These are phyloP conservation scores for Endoconidiophora laricicola DNA, from an alignment of 2,329 filamentous ascomycete genomes.

Conservation along the genomic window DNA sequence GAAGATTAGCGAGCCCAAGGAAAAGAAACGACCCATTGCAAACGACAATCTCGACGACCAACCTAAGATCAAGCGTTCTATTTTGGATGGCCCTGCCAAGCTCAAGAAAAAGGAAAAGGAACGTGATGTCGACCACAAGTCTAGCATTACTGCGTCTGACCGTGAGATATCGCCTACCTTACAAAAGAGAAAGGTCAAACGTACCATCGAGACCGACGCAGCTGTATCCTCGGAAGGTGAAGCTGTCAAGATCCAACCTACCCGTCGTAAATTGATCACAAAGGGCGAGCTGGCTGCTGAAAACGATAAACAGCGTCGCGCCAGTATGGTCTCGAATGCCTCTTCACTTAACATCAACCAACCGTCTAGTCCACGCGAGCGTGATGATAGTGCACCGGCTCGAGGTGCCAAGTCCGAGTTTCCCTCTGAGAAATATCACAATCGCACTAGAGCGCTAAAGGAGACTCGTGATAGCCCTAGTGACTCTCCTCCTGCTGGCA, in stretches of 20 bases:
- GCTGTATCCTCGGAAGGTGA: constrained; percentile 40
- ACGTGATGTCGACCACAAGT: constrained; percentile 23
- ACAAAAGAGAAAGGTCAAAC: constrained; percentile 36
- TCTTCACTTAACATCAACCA: constrained; percentile 32
- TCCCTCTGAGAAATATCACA: constrained; percentile 30
- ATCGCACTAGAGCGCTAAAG: constrained; percentile 43
- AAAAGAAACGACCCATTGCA: constrained; percentile 31
- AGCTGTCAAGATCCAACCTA: constrained; percentile 42
- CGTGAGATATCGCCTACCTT: constrained; percentile 34
- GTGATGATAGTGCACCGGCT: constrained; percentile 26
- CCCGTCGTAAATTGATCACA: constrained; percentile 45
- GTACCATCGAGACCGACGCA: constrained; percentile 35
- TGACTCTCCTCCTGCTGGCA: constrained; percentile 34
- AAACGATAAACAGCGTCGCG: constrained; percentile 31
- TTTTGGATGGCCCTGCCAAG: constrained; percentile 21
- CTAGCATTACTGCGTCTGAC: constrained; percentile 23
- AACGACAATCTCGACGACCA: constrained; percentile 30
- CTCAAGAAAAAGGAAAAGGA: constrained; percentile 38
- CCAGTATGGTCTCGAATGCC: constrained; percentile 39
- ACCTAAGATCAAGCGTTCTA: constrained; percentile 29
- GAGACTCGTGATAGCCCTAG: constrained; percentile 35
- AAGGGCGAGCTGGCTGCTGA: constrained; percentile 43
- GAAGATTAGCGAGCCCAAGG: constrained; percentile 27
- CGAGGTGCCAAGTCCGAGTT: constrained; percentile 30
- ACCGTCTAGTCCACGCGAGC: constrained; percentile 34